phyloP scores from a whole-genome alignment of 805 yeast genomes.

The Schwanniomyces vanrijiae region DNA sequence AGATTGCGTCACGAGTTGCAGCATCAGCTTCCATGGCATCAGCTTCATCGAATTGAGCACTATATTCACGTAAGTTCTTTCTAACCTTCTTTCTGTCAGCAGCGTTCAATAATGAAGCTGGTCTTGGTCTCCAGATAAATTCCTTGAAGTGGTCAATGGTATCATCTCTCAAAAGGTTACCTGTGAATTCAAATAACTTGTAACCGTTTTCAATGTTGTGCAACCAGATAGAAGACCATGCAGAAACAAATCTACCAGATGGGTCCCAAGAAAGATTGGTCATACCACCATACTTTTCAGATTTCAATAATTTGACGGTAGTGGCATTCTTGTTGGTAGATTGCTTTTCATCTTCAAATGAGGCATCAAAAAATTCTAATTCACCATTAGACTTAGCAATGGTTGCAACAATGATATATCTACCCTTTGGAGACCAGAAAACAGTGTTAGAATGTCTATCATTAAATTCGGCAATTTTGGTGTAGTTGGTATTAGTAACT shows the following conservation, averaged over 20 bases:
- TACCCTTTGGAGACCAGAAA: conserved; percentile 90
- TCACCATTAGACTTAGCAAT: conserved; percentile 54
- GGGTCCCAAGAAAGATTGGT: conserved; percentile 93
- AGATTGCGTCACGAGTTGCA: conserved; percentile 85
- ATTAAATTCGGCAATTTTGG: conserved; percentile 54
- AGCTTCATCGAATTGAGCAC: conserved; percentile 89
- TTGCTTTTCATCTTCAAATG: conserved; percentile 67
- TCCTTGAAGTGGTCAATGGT: conserved; percentile 80
- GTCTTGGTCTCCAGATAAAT: conserved; percentile 97
- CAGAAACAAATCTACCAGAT: conserved; percentile 86
- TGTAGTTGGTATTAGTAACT: conserved; percentile 51
- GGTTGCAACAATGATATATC: conserved; percentile 65
- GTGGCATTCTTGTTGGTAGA: conserved; percentile 45
- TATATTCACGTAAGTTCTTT: conserved; percentile 84
- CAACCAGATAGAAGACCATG: conserved; percentile 84
- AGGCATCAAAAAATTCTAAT: conserved; percentile 83
- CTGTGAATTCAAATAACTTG: conserved; percentile 82
- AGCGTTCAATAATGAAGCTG: conserved; percentile 69
- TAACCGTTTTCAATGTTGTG: conserved; percentile 89
- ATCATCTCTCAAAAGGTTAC: conserved; percentile 74
- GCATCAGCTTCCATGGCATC: conserved; percentile 96
- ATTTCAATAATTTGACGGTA: conserved; percentile 60
- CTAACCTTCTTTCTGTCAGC: conserved; percentile 86
- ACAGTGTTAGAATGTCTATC: conserved; percentile 72
- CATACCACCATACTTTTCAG: conserved; percentile 71